Base-by-base conservation (phyloP, 306 rosid species). In the Clitoria ternatea region DNA sequence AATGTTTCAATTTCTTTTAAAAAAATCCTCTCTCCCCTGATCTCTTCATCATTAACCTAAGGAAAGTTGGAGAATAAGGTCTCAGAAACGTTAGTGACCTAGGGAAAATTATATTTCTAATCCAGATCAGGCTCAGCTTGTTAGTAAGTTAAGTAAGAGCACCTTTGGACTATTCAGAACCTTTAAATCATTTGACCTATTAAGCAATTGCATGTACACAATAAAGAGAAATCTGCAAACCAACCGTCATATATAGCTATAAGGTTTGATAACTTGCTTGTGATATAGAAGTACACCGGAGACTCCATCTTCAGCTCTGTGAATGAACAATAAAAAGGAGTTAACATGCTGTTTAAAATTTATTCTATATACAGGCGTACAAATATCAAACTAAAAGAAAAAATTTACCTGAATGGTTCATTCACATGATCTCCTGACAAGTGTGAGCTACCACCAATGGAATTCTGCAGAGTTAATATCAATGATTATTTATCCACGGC, bases 251-350 rank as follows among this genome's bases (percentile, higher is more conserved):
- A 87, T 49, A 94, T 71, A 84, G 84, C 76, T 76, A 86, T 71
- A 94, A 75, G 88, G 95, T 87, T 90, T 84, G 83, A 76, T 81
- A 75, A 94, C 99, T 94, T 94, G 96, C 99, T 91, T 94, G 99
- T 94, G 99, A 94, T 91, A 89, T 72, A 91, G 96, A 81, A 87
- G 97, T 77, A 89, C 96, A 19, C 99, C 99, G 44, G 97, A 87
- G 84, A 94, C 96, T 79, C 97, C 99, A 82, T 94, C 99, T 79
- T 91, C 89, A 73, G 89, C 97, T 45, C 99, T 94, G 75, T 72
- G 37, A 72, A 83, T 72, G 61, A 42, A 56, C 77, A 83, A 62
- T 50, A 36, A 22, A 68, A 49, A 65, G 65, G 66, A 30, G 59
- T 70, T 52, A 76, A 36, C 49, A 73, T 63, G n/a, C 52, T 63